A percentile compares a stretch with the other conserved stretches of the same genome.
phyloP scores from a whole-genome alignment of 306 rosid genomes.

The Cucurbita pepo region DNA sequence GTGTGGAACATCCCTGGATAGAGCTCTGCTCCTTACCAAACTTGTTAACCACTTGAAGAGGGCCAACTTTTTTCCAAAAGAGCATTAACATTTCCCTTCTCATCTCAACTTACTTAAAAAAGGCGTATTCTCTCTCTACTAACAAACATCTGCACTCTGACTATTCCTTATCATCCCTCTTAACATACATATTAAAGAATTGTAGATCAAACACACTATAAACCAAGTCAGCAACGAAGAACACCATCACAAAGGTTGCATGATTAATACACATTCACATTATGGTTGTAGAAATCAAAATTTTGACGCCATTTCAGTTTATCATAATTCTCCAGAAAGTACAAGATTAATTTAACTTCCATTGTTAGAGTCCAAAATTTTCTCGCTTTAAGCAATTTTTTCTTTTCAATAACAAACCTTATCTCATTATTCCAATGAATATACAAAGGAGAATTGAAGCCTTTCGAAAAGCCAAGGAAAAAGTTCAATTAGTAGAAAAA shows the following conservation, averaged over 20 bases:
- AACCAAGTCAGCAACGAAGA: background rate
- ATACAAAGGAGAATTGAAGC: background rate
- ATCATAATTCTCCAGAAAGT: too few species aligned
- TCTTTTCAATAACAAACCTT: background rate
- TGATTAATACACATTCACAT: background rate
- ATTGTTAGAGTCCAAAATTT: background rate
- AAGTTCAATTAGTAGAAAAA: background rate
- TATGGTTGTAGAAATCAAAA: background rate
- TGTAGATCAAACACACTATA: background rate
- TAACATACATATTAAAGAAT: background rate
- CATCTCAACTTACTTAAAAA: background rate
- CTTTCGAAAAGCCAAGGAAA: background rate
- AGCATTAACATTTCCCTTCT: background rate
- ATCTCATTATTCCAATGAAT: background rate
- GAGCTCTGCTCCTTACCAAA: background rate
- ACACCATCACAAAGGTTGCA: background rate
- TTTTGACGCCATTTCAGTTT: background rate
- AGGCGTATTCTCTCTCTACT: background rate
- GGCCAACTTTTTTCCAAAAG: background rate
- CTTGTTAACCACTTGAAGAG: background rate
- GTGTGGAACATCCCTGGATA: background rate
- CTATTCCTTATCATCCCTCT: background rate
- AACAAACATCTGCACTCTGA: background rate
- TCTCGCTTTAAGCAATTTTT: background rate
- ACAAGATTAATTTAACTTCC: background rate